Base-by-base conservation (phyloP, 768 basidiomycete species). In the Asterophora parasitica region DNA sequence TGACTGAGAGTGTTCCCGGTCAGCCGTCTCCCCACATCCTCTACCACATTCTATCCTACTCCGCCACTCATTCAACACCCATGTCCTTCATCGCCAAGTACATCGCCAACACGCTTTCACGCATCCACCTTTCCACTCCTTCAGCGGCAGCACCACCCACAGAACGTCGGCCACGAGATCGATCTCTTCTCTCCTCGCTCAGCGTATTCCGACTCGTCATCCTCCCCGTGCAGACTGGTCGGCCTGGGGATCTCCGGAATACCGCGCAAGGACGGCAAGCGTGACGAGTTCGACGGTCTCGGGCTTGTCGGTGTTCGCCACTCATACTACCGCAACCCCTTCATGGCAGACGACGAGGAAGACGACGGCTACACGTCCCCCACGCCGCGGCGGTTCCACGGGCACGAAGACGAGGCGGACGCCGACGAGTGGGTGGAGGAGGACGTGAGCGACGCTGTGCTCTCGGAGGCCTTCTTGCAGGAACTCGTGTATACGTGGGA, bases 291-390 rank as follows among this genome's bases (percentile, higher is more conserved):
- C 33, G 49, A 54, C 17, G 55, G 55, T 0, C 34, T 53, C 12
- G 55, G 55, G 1, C 39, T 53, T 11, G 55, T 57, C 8, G 49
- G 55, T n/a, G 31, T 57, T 12, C 46, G 44, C 13, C 32, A 48
- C 31, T 53, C 49, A 15, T 41, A 41, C 32, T 26, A 34, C 2
- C 46, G 32, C 13, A 1, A 37, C 8, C n/a, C 11, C 5, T 27
- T 7, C 1, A 19, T 16, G 2, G 46, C 44, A 3, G 43, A 48
- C 1, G 44, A 48, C 20, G 35, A 49, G 2, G 53, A 50, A 1
- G 50, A 55, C 13, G 46, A 46, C 17, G 46, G 44, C 6, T 51
- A 50, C 11, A 23, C 9, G 10, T 54, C 52, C 17, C 52, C 52
- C 23, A 50, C 52, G 15, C 50, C 53, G 5, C 5, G 42, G 32